Percentiles rank a stretch among this genome's conserved stretches.
Evolutionary conservation across 2,329 filamentous ascomycete species (phyloP).

Genomic region (Phaeosphaeriaceae sp.): DNA sequence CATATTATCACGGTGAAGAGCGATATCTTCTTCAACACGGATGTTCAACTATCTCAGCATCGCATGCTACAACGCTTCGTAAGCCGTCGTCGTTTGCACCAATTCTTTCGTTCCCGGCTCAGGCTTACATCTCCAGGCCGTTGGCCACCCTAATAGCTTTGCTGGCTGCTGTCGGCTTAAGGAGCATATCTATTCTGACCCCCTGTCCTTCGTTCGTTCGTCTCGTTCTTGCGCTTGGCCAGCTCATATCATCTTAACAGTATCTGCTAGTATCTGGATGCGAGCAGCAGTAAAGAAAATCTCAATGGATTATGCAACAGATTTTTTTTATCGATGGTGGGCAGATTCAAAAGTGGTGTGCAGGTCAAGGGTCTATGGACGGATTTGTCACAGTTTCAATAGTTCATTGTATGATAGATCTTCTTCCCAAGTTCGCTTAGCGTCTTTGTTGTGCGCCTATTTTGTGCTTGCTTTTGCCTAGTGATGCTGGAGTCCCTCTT

Average conservation of each 20-base stretch:
- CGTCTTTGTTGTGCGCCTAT: not conserved
- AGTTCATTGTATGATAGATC: slow-evolving; percentile 32
- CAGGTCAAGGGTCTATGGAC: slow-evolving; percentile 23
- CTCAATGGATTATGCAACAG: slow-evolving; percentile 33
- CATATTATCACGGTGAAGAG: slow-evolving; percentile 13
- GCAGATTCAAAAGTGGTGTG: slow-evolving; percentile 27
- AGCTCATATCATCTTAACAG: slow-evolving; percentile 30
- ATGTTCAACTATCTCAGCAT: slow-evolving; percentile 17
- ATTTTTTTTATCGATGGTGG: slow-evolving; percentile 35
- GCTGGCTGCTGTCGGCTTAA: slow-evolving; percentile 15
- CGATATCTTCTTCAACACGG: slow-evolving; percentile 13
- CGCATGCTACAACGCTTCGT: slow-evolving; percentile 9
- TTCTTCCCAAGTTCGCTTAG: slow-evolving; percentile 14
- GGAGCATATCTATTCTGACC: slow-evolving; percentile 31
- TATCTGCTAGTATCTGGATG: slow-evolving; percentile 38
- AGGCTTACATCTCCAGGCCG: slow-evolving; percentile 15
- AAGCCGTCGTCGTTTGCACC: slow-evolving; percentile 7
- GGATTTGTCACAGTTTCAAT: slow-evolving; percentile 36
- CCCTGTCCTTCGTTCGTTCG: slow-evolving; percentile 13
- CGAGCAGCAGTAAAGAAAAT: slow-evolving; percentile 22
- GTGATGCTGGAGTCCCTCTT: not conserved
- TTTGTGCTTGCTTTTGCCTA: not conserved
- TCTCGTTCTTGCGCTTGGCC: slow-evolving; percentile 15
- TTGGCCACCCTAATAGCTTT: slow-evolving; percentile 28
- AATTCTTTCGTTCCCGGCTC: slow-evolving; percentile 22